These are phyloP conservation scores for Neolentinus lepideus DNA, from an alignment of 1,284 basidiomycete genomes.

Conservation along the genomic window DNA sequence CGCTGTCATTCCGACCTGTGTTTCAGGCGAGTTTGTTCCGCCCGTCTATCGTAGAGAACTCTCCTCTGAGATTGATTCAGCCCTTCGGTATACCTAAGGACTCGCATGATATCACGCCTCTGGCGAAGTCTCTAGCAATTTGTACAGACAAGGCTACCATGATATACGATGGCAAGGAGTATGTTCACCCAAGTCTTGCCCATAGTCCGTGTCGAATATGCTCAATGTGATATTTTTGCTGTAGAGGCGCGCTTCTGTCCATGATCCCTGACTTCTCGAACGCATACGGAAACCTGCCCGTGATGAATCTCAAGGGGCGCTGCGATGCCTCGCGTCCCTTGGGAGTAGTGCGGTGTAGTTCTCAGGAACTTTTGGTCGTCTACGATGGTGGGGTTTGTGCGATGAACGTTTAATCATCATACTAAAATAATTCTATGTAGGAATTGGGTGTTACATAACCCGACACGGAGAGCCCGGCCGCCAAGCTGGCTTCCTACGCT, in stretches of 20 bases:
- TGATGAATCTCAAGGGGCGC: constrained; percentile 49
- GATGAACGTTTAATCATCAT: not conserved
- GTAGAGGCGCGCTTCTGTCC: constrained; percentile 31
- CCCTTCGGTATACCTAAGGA: constrained; percentile 63
- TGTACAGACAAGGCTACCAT: constrained; percentile 56
- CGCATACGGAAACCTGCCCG: constrained; percentile 30
- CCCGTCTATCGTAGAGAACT: not conserved
- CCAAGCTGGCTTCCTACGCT: constrained; percentile 55
- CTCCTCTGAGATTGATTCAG: constrained; percentile 23
- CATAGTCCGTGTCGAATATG: too few relatives aligned
- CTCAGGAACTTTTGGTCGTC: constrained; percentile 56
- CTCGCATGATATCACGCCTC: constrained; percentile 42
- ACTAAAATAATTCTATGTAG: constrained; percentile 13
- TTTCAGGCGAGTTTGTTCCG: constrained; percentile 35
- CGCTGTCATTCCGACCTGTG: constrained; percentile 45
- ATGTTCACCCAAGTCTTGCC: constrained; percentile 16
- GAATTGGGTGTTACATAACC: constrained; percentile 66
- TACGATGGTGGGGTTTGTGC: constrained; percentile 54
- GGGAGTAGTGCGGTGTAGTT: constrained; percentile 54
- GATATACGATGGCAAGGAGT: constrained; percentile 64
- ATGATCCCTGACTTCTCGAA: constrained; percentile 58
- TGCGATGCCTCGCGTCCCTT: constrained; percentile 54
- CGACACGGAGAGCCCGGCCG: constrained; percentile 60
- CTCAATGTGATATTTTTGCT: constrained; percentile 18
- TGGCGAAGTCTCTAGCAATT: constrained; percentile 57